phyloP scores from a whole-genome alignment of 1,139 yeast genomes.

The Taphrina deformans region DNA sequence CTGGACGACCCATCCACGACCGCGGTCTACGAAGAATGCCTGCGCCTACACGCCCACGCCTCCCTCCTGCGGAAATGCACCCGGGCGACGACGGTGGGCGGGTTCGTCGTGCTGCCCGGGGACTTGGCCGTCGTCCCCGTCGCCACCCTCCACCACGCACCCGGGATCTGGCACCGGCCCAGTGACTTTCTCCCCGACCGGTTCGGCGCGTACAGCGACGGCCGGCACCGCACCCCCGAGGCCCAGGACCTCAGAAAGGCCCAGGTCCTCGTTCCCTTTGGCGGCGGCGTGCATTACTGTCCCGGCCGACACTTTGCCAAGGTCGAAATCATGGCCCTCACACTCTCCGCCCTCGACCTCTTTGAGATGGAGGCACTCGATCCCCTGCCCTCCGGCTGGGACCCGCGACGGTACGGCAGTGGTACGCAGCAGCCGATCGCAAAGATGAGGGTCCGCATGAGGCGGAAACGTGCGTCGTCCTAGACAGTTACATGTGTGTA shows the following conservation, averaged over 20 bases:
- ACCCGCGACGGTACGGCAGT: not conserved
- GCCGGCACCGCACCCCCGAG: not conserved
- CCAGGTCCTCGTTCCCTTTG: not conserved
- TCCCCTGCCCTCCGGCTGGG: not conserved
- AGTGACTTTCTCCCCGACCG: not conserved
- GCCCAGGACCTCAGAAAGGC: not conserved
- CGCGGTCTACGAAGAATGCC: not conserved
- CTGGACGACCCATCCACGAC: not conserved
- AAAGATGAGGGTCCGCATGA: not conserved
- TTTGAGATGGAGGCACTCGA: not conserved
- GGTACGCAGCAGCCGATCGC: slow-evolving; percentile 9
- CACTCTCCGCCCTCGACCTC: not conserved
- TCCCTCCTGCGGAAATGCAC: not conserved
- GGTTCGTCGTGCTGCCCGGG: not conserved
- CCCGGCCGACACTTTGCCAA: slow-evolving; percentile 10
- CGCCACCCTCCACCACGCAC: not conserved
- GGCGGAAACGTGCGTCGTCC: not conserved
- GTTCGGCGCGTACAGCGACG: not conserved
- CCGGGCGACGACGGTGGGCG: not conserved
- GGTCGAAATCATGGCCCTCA: not conserved
- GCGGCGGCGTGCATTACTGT: slow-evolving; percentile 10
- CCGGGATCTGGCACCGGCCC: not conserved
- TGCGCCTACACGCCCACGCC: slow-evolving; percentile 1
- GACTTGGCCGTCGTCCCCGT: not conserved
- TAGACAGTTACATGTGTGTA: no score